Evolutionary conservation across 2,329 filamentous ascomycete genomes (phyloP).

Genomic region (Penicillium sp.): DNA sequence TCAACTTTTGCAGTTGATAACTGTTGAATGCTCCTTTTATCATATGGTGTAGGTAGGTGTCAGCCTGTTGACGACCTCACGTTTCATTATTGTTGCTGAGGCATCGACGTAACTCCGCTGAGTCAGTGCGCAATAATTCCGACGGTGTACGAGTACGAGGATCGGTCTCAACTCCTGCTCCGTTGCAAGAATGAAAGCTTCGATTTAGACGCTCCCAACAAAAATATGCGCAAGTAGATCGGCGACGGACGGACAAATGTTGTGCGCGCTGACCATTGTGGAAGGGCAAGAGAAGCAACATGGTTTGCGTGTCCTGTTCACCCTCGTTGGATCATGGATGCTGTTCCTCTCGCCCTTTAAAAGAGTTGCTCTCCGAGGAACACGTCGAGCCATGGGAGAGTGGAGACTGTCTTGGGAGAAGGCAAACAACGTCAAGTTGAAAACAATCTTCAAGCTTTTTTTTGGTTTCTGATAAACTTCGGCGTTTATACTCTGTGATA

Average conservation of each 20-base stretch:
- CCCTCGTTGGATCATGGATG: background rate
- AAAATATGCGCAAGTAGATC: conserved; percentile 1
- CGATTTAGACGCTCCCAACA: background rate
- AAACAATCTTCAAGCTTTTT: background rate
- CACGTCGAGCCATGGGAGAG: background rate
- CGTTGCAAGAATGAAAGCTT: background rate
- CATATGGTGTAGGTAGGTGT: background rate
- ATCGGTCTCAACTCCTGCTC: background rate
- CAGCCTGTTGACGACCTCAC: too few species aligned
- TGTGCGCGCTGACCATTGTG: background rate
- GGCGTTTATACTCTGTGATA: background rate
- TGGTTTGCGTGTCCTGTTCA: background rate
- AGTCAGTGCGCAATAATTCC: background rate
- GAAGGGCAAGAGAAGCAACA: background rate
- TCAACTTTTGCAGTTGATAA: background rate
- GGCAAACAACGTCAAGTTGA: background rate
- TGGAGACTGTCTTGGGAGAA: background rate
- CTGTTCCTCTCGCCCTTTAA: background rate
- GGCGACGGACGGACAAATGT: background rate
- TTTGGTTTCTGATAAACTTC: background rate
- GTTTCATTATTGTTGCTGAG: background rate
- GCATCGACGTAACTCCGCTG: background rate
- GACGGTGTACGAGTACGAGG: background rate
- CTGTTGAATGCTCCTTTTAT: background rate
- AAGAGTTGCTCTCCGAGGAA: background rate